Evolutionary conservation across 768 basidiomycete genomes (phyloP), one percentile per base, ranked within the genome.

Genomic region (Sarcomyxa edulis): DNA sequence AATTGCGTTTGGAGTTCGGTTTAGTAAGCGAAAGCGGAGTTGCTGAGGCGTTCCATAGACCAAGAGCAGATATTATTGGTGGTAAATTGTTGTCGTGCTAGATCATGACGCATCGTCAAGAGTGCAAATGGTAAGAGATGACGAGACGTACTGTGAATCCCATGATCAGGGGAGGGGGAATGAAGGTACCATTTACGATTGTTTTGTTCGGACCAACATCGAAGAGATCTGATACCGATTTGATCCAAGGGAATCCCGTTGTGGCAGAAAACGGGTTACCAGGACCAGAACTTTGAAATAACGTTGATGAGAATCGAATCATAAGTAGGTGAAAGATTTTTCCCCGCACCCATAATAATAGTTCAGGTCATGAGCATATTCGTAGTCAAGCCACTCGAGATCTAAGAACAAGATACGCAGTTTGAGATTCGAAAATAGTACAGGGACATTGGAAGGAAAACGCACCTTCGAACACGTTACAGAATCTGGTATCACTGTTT

Each of bases 21-120:
- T 36, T 42, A 3, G 51, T 61, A 3, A 42, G 50, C 1, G 63
- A 64, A 14, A 70, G 57, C 3, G 67, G 66, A 2, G 43, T 28
- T 4, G 42, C 11, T 1, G 65, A 66, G 6, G 57, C 55, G 48
- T 69, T 69, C 66, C 65, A 68, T 6, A 71, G 45, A 1, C 67
- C 68, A 3, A 71, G 62, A 0, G 66, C 65, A 5, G 67, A 54
- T 6, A 69, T 51, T 15, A 69, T 47, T 1, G 68, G 65, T 3
- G 68, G 65, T 7, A 69, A 51, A 46, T 69, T 59, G 50, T 69
- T 69, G 47, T 69, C 66, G 49, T 69, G 68, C 68, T 69, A 39
- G 20, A 21, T 2, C 29, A 24, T 18, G 11, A 20, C 9, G 8
- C 18, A 19, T 20, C 7, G 3, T 12, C 32, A 32, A 18, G 1